A percentile compares a stretch with the other conserved stretches of the same genome.
These are phyloP conservation scores for Nigrospora osmanthi DNA, from an alignment of 2,329 filamentous ascomycete species.

Conservation along the genomic window DNA sequence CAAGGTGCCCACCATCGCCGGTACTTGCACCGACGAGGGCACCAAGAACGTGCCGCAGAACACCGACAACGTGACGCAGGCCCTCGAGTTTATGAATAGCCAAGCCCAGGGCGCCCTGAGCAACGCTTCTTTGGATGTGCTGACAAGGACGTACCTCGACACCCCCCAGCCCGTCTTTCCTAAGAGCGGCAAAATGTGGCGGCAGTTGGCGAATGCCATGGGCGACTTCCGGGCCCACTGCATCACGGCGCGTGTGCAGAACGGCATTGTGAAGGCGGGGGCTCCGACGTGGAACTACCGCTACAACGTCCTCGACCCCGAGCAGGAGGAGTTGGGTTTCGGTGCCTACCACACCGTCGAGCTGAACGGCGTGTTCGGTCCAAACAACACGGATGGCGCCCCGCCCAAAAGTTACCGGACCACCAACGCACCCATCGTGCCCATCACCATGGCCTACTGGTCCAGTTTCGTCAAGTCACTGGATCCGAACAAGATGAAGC, in stretches of 20 bases:
- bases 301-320: constrained; percentile 54
- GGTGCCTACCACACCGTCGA: constrained; percentile 61
- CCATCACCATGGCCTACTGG: constrained; percentile 8
- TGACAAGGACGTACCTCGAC: constrained; percentile 28
- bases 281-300: constrained; percentile 56
- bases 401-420: constrained; percentile 1
- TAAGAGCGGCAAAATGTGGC: constrained; percentile 1
- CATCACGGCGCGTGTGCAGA: constrained; percentile 25
- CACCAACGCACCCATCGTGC: constrained; percentile 1
- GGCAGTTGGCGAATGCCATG: constrained; percentile 11
- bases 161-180: constrained; percentile 27
- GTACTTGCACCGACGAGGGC: constrained; percentile 53
- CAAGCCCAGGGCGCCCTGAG: constrained; percentile 38
- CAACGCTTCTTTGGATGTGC: constrained; percentile 21
- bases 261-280: constrained; percentile 17
- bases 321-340: constrained; percentile 37
- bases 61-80: constrained; percentile 33
- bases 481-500: constrained; percentile 5
- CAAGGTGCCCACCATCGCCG: constrained; percentile 40
- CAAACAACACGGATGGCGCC: constrained; percentile 36
- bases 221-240: constrained; percentile 55
- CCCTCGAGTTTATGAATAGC: constrained; percentile 29
- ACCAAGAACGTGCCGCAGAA: constrained; percentile 42
- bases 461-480: constrained; percentile 7
- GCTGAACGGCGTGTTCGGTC: constrained; percentile 56